These are phyloP conservation scores for Kitagawia praeruptora DNA, from an alignment of 129 eudicot species.

Conservation along the genomic window DNA sequence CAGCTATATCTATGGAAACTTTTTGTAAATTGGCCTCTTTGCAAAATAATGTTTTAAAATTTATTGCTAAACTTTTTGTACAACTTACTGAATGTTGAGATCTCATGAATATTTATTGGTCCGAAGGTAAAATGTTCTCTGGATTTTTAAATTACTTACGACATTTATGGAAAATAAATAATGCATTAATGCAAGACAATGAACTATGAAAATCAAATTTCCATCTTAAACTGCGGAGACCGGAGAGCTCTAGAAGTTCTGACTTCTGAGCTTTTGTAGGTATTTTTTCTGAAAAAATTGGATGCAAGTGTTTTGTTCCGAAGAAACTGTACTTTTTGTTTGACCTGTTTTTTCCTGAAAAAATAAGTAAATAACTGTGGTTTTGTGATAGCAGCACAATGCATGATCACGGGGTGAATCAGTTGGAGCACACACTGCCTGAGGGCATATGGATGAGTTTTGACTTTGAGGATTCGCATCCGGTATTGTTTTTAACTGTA, in stretches of 20 bases:
- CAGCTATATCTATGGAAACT: too few relatives aligned
- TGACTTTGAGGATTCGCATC: constrained; percentile 93
- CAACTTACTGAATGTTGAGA: neutral
- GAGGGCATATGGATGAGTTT: constrained; percentile 79
- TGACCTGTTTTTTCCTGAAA: neutral
- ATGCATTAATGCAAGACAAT: neutral
- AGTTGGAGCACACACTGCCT: constrained; percentile 57
- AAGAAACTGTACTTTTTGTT: neutral
- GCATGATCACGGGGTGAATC: constrained; percentile 42
- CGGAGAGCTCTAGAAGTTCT: neutral
- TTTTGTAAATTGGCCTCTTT: neutral
- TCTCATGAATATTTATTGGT: neutral
- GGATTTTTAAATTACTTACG: neutral
- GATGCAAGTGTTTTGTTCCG: neutral
- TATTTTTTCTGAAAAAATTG: neutral
- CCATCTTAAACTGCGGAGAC: too few relatives aligned
- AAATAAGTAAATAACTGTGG: neutral
- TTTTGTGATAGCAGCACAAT: constrained; percentile 37
- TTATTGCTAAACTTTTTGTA: neutral
- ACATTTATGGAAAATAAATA: too few relatives aligned
- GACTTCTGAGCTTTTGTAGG: neutral
- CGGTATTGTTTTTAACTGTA: constrained; percentile 33
- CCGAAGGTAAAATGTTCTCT: neutral
- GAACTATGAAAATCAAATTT: neutral
- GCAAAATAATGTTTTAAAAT: neutral